Conservation (phyloP, 768 basidiomycete species). For the Phaffia tasmanica region DNA sequence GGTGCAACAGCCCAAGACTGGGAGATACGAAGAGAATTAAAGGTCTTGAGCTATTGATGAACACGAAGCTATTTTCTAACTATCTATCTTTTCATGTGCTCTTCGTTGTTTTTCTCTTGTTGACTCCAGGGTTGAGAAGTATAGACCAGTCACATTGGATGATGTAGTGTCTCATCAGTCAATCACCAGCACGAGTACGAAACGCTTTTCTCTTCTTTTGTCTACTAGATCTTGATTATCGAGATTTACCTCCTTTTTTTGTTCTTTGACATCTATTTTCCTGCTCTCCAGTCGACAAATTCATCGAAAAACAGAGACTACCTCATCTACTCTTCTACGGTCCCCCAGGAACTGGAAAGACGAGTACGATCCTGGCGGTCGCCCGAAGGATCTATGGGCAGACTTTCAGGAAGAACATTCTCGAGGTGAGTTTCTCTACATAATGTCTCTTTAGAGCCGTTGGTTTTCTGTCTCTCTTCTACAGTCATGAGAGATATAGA, state of each 20-base stretch:
- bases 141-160: conserved; percentile 75
- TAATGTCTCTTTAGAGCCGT: background rate
- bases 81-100: background rate
- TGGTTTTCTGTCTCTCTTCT: background rate
- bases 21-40: too few relatives aligned
- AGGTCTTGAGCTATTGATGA: background rate
- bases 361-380: conserved; percentile 90
- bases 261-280: conserved; percentile 12
- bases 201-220: background rate
- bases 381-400: conserved; percentile 86
- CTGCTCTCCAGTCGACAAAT: conserved; percentile 67
- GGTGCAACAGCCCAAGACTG: background rate
- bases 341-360: conserved; percentile 93
- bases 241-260: background rate
- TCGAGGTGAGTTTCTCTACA: conserved; percentile 55
- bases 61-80: background rate
- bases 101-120: background rate
- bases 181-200: conserved; percentile 83
- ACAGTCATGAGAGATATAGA: background rate
- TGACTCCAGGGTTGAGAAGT: conserved; percentile 82
- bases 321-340: conserved; percentile 96
- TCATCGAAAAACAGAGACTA: conserved; percentile 85
- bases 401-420: conserved; percentile 77
- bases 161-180: conserved; percentile 96
- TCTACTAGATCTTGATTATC: background rate